phyloP scores from a whole-genome alignment of 1,139 yeast genomes.

The Kodamaea suecica region DNA sequence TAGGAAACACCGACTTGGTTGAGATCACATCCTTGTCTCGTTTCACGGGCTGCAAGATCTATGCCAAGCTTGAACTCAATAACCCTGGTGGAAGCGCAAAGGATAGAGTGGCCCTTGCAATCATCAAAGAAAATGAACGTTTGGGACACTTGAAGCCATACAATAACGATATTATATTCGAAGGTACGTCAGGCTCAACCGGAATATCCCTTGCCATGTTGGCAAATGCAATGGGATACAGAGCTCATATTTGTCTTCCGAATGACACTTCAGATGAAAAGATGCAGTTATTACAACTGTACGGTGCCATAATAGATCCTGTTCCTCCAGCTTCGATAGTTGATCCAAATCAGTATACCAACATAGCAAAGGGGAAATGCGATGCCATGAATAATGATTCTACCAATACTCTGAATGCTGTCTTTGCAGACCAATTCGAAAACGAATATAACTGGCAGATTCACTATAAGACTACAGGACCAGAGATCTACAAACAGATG shows the following conservation, averaged over 20 bases:
- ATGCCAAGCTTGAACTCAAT: slow-evolving; percentile 79
- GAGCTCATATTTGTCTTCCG: slow-evolving; percentile 89
- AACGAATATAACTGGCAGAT: slow-evolving; percentile 86
- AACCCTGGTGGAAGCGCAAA: slow-evolving; percentile 98
- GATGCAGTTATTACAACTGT: slow-evolving; percentile 59
- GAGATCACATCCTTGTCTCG: slow-evolving; percentile 69
- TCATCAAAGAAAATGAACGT: slow-evolving; percentile 65
- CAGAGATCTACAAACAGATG: slow-evolving; percentile 78
- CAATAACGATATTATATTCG: slow-evolving; percentile 65
- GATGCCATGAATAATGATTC: slow-evolving; percentile 45
- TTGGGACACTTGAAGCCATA: slow-evolving; percentile 57
- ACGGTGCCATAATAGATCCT: slow-evolving; percentile 84
- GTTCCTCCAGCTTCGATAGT: slow-evolving; percentile 95
- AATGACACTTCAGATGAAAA: slow-evolving; percentile 91
- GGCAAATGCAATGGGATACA: slow-evolving; percentile 83
- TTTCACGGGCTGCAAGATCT: slow-evolving; percentile 76
- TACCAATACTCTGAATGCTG: slow-evolving; percentile 46
- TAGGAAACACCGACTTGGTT: slow-evolving; percentile 91
- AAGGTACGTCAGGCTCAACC: slow-evolving; percentile 95
- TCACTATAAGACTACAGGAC: slow-evolving; percentile 84
- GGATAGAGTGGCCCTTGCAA: slow-evolving; percentile 88
- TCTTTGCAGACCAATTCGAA: slow-evolving; percentile 95
- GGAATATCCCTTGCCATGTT: slow-evolving; percentile 91
- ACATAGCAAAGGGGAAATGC: slow-evolving; percentile 73
- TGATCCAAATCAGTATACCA: slow-evolving; percentile 90